phyloP scores from a whole-genome alignment of 1,284 basidiomycete genomes.

The Rhodotorula sp. region DNA sequence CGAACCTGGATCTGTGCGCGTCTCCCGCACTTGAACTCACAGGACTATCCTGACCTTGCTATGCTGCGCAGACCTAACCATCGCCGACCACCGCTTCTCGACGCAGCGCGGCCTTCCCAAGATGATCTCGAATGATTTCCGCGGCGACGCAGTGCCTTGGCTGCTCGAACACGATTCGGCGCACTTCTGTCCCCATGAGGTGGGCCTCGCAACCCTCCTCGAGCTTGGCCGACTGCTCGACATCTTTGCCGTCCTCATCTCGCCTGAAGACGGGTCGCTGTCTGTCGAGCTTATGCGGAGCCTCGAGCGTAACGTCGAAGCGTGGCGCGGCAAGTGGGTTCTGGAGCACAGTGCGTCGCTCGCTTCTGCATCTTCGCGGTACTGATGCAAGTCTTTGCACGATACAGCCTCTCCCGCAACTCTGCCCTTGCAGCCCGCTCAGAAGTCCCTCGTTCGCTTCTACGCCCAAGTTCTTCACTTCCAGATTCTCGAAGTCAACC shows the following conservation, averaged over 20 bases:
- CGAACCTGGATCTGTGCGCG: conserved; percentile 18
- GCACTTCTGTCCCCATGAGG: conserved; percentile 11
- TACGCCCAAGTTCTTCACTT: conserved; percentile 16
- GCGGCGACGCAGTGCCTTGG: conserved; percentile 16
- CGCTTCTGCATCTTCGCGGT: neutral
- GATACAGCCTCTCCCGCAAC: neutral
- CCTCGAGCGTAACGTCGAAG: conserved; percentile 10
- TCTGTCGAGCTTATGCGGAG: conserved; percentile 8
- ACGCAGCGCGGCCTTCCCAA: conserved; percentile 22
- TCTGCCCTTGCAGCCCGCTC: conserved; percentile 1
- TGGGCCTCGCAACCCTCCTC: conserved; percentile 18
- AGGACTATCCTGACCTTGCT: neutral
- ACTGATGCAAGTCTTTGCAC: neutral
- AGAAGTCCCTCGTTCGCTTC: conserved; percentile 6
- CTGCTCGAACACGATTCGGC: conserved; percentile 9
- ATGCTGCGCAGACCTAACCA: neutral
- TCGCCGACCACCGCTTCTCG: conserved; percentile 21
- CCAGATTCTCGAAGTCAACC: conserved; percentile 22
- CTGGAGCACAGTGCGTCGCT: neutral
- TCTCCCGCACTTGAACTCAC: too few relatives aligned
- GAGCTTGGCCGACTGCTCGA: conserved; percentile 21
- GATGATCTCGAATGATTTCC: conserved; percentile 10
- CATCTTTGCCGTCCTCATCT: conserved; percentile 13
- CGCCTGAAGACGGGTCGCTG: conserved; percentile 13
- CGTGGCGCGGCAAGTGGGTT: conserved; percentile 8